Base-by-base conservation (phyloP, 345 rosid species). In the Moricandia moricandioides region DNA sequence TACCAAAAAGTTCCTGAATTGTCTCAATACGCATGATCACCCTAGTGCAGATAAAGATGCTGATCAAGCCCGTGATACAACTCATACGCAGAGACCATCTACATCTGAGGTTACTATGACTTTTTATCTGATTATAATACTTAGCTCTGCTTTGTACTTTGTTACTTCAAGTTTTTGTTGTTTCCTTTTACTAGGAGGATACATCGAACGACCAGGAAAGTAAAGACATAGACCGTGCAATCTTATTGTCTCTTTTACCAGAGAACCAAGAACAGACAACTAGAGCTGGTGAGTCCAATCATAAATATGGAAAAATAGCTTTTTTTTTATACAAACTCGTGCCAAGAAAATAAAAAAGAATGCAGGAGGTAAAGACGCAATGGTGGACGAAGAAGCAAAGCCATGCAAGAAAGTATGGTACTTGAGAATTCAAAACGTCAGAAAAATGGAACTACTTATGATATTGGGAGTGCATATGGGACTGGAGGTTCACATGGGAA, bases 161-260 rank as follows among this genome's bases (percentile, higher is more conserved):
- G 24, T 21, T 21, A 21, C 24, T 21, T 21, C 24, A 21, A 21
- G 1, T 21, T 21, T 21, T 21, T 2, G 24, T 21, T 12, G 8
- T 6, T 78, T 49, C 18, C 6, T 30, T 30, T 54, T 52, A 31
- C 54, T 75, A 21, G 24, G 24, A 90, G 92, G 96, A 79, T 66
- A 39, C 76, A 11, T 84, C 79, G 79, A 52, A 76, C 69, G 89
- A 82, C 72, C 84, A 82, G 37, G 93, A 89, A 65, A 86, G 82
- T 80, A 93, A 90, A 84, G 97, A 87, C 47, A 82, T 90, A 62
- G 89, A 92, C 76, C 90, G 82, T 72, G 99, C 97, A 73, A 84
- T 95, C 56, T 96, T 96, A 64, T 47, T 86, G 60, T 92, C 99
- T 26, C 91, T 92, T 73, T 71, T 86, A 78, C 93, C 82, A 78